Evolutionary conservation across 2,329 filamentous ascomycete genomes (phyloP).

Genomic region (Beauveria caledonica): DNA sequence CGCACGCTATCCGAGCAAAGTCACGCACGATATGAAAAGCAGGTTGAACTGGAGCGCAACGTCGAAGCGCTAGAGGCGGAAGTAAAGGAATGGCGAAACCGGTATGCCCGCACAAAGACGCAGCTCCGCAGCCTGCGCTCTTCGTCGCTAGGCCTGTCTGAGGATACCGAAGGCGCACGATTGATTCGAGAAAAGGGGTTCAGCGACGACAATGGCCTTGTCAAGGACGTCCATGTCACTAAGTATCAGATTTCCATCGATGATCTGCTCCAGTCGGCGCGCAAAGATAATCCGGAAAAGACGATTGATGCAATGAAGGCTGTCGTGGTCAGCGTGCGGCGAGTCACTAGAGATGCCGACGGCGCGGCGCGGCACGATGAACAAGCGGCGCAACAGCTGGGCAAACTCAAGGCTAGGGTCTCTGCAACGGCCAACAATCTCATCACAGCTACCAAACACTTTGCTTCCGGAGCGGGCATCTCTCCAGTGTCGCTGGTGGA

Average conservation of each 20-base stretch:
- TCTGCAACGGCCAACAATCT: slow-evolving; percentile 93
- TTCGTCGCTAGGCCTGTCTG: slow-evolving; percentile 65
- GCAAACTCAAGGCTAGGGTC: slow-evolving; percentile 70
- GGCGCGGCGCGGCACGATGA: slow-evolving; percentile 46
- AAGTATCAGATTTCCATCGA: slow-evolving; percentile 94
- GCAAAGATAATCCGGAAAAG: slow-evolving; percentile 62
- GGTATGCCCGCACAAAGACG: slow-evolving; percentile 81
- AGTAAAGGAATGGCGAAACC: slow-evolving; percentile 80
- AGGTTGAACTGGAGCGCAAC: slow-evolving; percentile 67
- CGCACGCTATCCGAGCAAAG: slow-evolving; percentile 73
- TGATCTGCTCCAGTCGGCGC: slow-evolving; percentile 72
- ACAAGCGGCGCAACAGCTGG: slow-evolving; percentile 47
- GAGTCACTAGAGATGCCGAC: slow-evolving; percentile 75
- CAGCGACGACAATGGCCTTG: slow-evolving; percentile 62
- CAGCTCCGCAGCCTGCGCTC: slow-evolving; percentile 75
- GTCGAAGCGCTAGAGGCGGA: slow-evolving; percentile 73
- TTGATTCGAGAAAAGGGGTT: slow-evolving; percentile 60
- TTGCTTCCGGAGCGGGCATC: slow-evolving; percentile 70
- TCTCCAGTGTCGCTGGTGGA: slow-evolving; percentile 91
- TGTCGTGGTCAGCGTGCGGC: slow-evolving; percentile 73
- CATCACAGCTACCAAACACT: slow-evolving; percentile 92
- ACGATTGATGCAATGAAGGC: slow-evolving; percentile 81
- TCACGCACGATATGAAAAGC: slow-evolving; percentile 68
- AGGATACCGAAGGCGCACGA: slow-evolving; percentile 62
- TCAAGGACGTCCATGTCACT: slow-evolving; percentile 88